Percentiles rank a stretch among this genome's conserved stretches.
Conservation (phyloP, 2,329 filamentous ascomycete genomes). For the Scedosporium dehoogii region DNA sequence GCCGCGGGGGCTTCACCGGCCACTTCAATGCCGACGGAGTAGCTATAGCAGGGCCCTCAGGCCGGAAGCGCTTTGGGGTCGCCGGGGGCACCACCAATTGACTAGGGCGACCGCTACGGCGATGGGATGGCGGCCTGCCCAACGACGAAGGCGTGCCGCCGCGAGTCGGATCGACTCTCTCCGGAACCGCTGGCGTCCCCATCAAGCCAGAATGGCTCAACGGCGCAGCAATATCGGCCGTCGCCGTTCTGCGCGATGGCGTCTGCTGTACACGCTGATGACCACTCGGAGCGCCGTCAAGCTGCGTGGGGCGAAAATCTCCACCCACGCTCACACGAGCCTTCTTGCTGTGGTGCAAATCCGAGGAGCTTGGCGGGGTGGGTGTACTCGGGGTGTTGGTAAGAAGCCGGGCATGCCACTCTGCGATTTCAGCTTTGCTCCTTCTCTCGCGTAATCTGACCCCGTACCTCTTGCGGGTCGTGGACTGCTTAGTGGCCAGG, state of each 20-base stretch:
- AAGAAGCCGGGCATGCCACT: constrained; percentile 14
- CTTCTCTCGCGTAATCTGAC: constrained; percentile 41
- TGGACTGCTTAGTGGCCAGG: constrained; percentile 45
- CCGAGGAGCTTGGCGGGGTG: background rate
- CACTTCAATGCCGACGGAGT: constrained; percentile 6
- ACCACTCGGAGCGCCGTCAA: background rate
- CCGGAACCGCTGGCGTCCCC: constrained; percentile 24
- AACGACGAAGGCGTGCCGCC: constrained; percentile 10
- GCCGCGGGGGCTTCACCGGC: constrained; percentile 14
- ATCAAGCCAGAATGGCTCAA: constrained; percentile 24
- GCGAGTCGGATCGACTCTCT: constrained; percentile 25
- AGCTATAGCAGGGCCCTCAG: background rate
- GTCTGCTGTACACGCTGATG: background rate
- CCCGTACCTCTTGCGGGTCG: constrained; percentile 48
- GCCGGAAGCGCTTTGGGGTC: background rate
- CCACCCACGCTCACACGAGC: constrained; percentile 11
- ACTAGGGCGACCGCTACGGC: background rate
- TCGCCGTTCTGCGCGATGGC: constrained; percentile 7
- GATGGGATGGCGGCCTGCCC: background rate
- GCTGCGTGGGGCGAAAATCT: constrained; percentile 2
- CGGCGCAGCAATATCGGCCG: constrained; percentile 19
- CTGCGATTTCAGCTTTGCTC: constrained; percentile 33
- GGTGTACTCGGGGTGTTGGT: background rate
- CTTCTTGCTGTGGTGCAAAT: constrained; percentile 15
- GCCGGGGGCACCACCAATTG: background rate